A percentile compares a stretch with the other conserved stretches of the same genome.
phyloP scores from a whole-genome alignment of 148 eudicot species.

The Vaccinium darrowii region DNA sequence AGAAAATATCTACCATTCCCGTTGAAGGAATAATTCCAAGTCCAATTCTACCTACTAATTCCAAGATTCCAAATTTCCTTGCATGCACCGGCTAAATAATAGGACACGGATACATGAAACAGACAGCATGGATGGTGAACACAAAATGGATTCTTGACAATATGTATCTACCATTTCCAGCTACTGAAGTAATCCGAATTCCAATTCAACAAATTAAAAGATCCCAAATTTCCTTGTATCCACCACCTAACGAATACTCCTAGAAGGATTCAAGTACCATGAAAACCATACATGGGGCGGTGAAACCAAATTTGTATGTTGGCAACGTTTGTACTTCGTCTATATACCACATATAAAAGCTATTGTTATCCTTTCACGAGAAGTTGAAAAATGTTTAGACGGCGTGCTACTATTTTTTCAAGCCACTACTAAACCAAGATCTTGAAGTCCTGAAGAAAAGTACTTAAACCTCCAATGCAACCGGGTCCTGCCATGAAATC shows the following conservation, averaged over 20 bases:
- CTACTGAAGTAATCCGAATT: neutral
- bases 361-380: conserved; percentile 5
- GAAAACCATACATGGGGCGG: neutral
- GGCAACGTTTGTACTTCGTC: neutral
- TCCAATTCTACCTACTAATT: neutral
- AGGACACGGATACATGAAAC: neutral
- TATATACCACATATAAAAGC: neutral
- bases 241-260: neutral
- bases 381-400: neutral
- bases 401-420: neutral
- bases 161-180: neutral
- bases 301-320: neutral
- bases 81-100: neutral
- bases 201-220: neutral
- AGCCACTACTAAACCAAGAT: neutral
- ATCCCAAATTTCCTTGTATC: neutral
- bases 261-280: neutral
- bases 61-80: neutral
- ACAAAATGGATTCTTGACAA: neutral
- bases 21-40: neutral
- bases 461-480: conserved; percentile 32
- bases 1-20: too few relatives aligned
- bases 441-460: neutral
- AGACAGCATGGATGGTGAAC: neutral
- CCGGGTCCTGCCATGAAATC: conserved; percentile 52